These are phyloP conservation scores for Stephania japonica DNA, from an alignment of 164 flowering plant species.

Conservation along the genomic window DNA sequence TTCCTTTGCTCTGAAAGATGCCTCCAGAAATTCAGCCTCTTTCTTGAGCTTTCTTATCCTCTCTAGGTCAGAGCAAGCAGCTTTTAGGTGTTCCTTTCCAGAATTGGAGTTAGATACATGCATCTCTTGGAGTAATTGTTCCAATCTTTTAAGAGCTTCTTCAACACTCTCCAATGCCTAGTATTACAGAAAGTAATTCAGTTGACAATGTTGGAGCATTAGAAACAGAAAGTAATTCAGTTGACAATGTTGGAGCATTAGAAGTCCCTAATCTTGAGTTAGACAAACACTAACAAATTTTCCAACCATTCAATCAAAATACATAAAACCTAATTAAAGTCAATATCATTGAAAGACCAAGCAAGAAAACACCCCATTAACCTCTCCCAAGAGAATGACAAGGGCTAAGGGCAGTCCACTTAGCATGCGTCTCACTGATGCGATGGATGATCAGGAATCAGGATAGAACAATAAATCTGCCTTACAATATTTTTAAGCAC, in stretches of 20 bases:
- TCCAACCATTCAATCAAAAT: background rate
- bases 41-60: slow-evolving; percentile 90
- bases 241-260: background rate
- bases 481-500: too few species aligned
- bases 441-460: too few species aligned
- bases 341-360: too few species aligned
- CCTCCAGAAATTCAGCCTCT: slow-evolving; percentile 97
- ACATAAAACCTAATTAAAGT: too few species aligned
- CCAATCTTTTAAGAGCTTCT: slow-evolving; percentile 75
- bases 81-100: slow-evolving; percentile 84
- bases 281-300: background rate
- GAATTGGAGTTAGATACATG: slow-evolving; percentile 74
- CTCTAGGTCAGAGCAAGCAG: slow-evolving; percentile 98
- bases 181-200: slow-evolving; percentile 3
- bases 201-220: background rate
- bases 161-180: slow-evolving; percentile 97
- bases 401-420: too few species aligned
- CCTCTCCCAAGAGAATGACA: too few species aligned
- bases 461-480: too few species aligned
- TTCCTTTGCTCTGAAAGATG: slow-evolving; percentile 96
- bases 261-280: background rate
- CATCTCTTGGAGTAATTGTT: slow-evolving; percentile 75
- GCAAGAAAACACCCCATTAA: too few species aligned
- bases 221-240: background rate
- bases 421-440: too few species aligned